Evolutionary conservation across 2,329 filamentous ascomycete genomes (phyloP).

Genomic region (Ophiostoma populinum): DNA sequence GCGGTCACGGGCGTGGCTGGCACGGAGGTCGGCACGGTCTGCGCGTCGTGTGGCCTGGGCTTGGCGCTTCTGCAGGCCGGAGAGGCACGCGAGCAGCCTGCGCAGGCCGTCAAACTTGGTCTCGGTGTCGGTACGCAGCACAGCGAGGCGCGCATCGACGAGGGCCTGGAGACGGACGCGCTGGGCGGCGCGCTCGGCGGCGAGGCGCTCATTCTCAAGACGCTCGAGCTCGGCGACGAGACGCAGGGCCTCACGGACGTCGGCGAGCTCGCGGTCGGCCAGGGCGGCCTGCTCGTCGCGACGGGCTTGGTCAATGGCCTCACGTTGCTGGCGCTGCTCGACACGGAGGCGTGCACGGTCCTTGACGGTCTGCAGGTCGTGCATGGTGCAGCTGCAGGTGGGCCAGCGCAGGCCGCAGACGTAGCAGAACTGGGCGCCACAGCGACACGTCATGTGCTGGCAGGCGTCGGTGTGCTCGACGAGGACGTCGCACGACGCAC

Average conservation of each 20-base stretch:
- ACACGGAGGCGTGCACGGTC: constrained; percentile 14
- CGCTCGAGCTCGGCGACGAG: constrained; percentile 31
- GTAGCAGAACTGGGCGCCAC: constrained; percentile 71
- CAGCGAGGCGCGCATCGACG: constrained; percentile 22
- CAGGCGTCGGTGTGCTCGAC: constrained; percentile 68
- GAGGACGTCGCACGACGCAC: constrained; percentile 48
- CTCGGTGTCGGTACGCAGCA: constrained; percentile 14
- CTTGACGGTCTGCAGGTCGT: constrained; percentile 26
- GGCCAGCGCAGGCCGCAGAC: constrained; percentile 58
- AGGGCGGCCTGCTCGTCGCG: constrained; percentile 17
- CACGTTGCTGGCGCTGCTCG: constrained; percentile 6
- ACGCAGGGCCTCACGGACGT: constrained; percentile 23
- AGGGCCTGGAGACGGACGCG: constrained; percentile 21
- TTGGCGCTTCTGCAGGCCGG: constrained; percentile 8
- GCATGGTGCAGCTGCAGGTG: constrained; percentile 46
- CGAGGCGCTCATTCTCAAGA: constrained; percentile 20
- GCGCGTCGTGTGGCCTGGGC: constrained; percentile 22
- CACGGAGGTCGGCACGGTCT: constrained; percentile 14
- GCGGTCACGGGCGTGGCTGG: constrained; percentile 8
- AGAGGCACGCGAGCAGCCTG: not conserved
- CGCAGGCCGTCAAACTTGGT: constrained; percentile 4
- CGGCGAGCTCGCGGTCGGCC: constrained; percentile 16
- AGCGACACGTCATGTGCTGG: constrained; percentile 77
- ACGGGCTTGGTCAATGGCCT: too few relatives aligned
- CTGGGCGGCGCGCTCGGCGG: constrained; percentile 16